Conservation (phyloP, 1,284 basidiomycete species). For the Tilletia horrida region DNA sequence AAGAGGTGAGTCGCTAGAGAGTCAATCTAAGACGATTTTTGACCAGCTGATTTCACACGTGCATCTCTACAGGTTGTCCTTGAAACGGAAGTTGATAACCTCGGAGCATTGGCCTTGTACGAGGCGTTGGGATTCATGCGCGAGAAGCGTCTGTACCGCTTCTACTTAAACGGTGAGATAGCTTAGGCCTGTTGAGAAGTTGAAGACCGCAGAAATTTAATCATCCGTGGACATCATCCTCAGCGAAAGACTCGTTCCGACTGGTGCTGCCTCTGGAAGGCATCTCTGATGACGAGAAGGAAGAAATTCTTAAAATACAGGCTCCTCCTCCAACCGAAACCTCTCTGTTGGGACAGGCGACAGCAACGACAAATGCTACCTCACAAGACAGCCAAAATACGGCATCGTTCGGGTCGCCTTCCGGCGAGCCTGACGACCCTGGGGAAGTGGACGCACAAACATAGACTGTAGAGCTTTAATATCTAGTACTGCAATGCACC, state of each 20-base stretch:
- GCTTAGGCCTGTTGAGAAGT: slow-evolving; percentile 56
- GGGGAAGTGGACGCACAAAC: too few species aligned
- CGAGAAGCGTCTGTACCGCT: slow-evolving; percentile 88
- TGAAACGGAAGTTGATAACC: slow-evolving; percentile 95
- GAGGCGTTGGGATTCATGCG: slow-evolving; percentile 88
- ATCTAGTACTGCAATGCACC: background rate
- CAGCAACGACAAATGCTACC: too few species aligned
- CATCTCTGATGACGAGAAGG: background rate
- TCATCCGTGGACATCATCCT: slow-evolving; percentile 24
- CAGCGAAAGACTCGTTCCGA: slow-evolving; percentile 49
- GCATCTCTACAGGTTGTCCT: slow-evolving; percentile 71
- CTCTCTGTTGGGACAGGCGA: too few species aligned
- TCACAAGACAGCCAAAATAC: background rate
- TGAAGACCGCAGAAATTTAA: too few species aligned
- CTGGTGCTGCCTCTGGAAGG: slow-evolving; percentile 32
- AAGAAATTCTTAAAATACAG: too few species aligned
- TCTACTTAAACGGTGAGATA: slow-evolving; percentile 77
- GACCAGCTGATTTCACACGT: background rate
- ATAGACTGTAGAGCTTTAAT: background rate
- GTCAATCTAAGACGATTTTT: slow-evolving; percentile 8
- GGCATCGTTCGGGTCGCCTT: too few species aligned
- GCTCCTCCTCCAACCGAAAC: too few species aligned
- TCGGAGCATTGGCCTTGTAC: slow-evolving; percentile 79
- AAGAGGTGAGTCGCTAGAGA: slow-evolving; percentile 65
- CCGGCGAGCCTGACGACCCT: too few species aligned